A percentile compares a stretch with the other conserved stretches of the same genome.
Conservation (phyloP, 2,329 filamentous ascomycete species). For the Penicillium sp. region DNA sequence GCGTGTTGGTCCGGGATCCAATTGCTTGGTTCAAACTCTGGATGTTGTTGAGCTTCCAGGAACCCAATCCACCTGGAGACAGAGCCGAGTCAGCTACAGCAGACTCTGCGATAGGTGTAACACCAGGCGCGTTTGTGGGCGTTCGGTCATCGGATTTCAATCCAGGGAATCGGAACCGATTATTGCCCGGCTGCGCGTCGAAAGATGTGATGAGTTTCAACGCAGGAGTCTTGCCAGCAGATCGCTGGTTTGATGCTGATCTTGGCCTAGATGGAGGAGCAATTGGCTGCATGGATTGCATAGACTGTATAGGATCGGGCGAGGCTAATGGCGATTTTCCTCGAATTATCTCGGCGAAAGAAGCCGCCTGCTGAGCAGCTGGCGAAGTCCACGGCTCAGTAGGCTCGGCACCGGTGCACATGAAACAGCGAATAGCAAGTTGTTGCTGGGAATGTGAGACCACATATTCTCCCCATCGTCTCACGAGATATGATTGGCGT, state of each 20-base stretch:
- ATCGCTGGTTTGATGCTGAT: constrained; percentile 55
- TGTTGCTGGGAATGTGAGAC: constrained; percentile 85
- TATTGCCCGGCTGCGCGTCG: constrained; percentile 44
- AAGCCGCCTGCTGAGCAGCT: constrained; percentile 63
- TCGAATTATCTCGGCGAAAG: constrained; percentile 36
- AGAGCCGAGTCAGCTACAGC: constrained; percentile 60
- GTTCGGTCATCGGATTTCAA: constrained; percentile 60
- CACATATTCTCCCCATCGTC: constrained; percentile 93
- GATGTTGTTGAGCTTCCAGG: constrained; percentile 56
- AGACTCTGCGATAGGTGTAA: constrained; percentile 84
- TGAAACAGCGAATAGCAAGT: constrained; percentile 87
- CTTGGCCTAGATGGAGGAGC: constrained; percentile 25
- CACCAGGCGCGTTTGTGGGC: constrained; percentile 72
- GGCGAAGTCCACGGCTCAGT: constrained; percentile 87
- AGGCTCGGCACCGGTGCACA: constrained; percentile 82
- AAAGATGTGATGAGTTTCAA: constrained; percentile 93
- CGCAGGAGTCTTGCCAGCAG: constrained; percentile 75
- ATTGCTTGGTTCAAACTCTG: constrained; percentile 70
- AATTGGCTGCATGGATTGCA: constrained; percentile 8
- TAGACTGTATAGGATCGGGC: constrained; percentile 58
- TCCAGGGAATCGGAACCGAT: constrained; percentile 64
- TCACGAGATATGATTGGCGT: constrained; percentile 79
- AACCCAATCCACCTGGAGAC: constrained; percentile 68
- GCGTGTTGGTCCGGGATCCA: constrained; percentile 63
- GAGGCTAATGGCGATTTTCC: constrained; percentile 44